Conservation (phyloP, 129 eudicot genomes). For the Lonicera japonica region DNA sequence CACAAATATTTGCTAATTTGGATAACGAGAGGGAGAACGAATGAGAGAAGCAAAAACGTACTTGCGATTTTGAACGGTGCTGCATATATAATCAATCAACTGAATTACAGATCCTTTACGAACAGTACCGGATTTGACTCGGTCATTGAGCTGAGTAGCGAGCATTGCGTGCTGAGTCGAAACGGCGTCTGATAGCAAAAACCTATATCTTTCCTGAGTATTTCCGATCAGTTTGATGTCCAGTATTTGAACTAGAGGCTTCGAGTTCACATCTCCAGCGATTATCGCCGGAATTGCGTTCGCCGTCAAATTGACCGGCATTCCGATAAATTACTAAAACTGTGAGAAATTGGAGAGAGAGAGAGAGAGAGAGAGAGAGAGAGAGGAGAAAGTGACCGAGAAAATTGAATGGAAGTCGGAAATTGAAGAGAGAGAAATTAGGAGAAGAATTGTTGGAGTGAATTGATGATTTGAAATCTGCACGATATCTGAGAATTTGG, state of each 20-base stretch:
- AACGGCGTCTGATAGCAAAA: constrained; percentile 58
- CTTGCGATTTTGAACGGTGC: constrained; percentile 74
- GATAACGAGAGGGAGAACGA: neutral
- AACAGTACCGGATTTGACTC: constrained; percentile 44
- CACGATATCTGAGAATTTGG: neutral
- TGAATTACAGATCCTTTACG: constrained; percentile 77
- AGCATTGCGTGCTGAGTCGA: constrained; percentile 59
- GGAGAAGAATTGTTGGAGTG: neutral
- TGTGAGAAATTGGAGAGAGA: neutral
- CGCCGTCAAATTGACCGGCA: constrained; percentile 68
- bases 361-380: neutral
- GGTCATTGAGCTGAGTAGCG: constrained; percentile 91
- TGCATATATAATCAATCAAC: constrained; percentile 75
- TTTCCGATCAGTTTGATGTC: constrained; percentile 49
- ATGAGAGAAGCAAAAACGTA: constrained; percentile 1
- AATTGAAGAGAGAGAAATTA: no score
- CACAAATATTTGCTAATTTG: no score
- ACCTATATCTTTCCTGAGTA: constrained; percentile 64
- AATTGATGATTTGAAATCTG: neutral
- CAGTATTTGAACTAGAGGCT: constrained; percentile 78
- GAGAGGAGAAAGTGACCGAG: neutral
- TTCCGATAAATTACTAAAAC: constrained; percentile 10
- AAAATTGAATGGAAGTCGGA: neutral
- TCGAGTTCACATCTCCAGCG: constrained; percentile 66
- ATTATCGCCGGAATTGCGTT: constrained; percentile 67